phyloP scores from a whole-genome alignment of 2,329 filamentous ascomycete genomes.

The Fusarium torreyae region DNA sequence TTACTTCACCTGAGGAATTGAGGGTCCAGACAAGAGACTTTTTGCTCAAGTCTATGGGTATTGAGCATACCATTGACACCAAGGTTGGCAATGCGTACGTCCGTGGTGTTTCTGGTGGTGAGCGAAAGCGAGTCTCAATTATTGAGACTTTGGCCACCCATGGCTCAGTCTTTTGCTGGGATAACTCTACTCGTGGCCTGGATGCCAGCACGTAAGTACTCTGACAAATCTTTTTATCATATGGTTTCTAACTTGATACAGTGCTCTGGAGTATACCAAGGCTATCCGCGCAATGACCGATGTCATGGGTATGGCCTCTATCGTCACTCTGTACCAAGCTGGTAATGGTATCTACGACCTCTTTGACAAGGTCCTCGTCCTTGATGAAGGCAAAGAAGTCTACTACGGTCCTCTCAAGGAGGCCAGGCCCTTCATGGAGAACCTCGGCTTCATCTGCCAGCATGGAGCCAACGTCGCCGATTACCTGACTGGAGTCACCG shows the following conservation, averaged over 20 bases:
- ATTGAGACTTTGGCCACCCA: slow-evolving; percentile 73
- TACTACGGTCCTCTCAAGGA: slow-evolving; percentile 74
- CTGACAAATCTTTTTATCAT: too few relatives aligned
- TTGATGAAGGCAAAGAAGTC: slow-evolving; percentile 76
- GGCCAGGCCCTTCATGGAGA: slow-evolving; percentile 76
- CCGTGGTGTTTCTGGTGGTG: slow-evolving; percentile 77
- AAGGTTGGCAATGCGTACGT: slow-evolving; percentile 78
- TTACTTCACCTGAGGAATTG: slow-evolving; percentile 60
- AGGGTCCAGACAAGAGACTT: slow-evolving; percentile 66
- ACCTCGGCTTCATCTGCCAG: slow-evolving; percentile 73
- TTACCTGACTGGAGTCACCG: slow-evolving; percentile 76
- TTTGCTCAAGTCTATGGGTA: slow-evolving; percentile 70
- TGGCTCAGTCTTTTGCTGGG: slow-evolving; percentile 75
- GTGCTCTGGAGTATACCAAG: slow-evolving; percentile 72
- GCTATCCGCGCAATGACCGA: slow-evolving; percentile 76
- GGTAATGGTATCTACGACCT: slow-evolving; percentile 78
- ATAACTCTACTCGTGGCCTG: slow-evolving; percentile 76
- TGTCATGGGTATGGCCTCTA: slow-evolving; percentile 70
- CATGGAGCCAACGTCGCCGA: slow-evolving; percentile 76
- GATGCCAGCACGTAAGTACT: slow-evolving; percentile 71
- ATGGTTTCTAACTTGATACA: slow-evolving; percentile 33
- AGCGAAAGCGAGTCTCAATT: slow-evolving; percentile 79
- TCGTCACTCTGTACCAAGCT: slow-evolving; percentile 79
- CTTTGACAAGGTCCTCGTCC: slow-evolving; percentile 79
- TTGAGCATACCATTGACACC: slow-evolving; percentile 73